A percentile compares a stretch with the other conserved stretches of the same genome.
Evolutionary conservation across 2,329 filamentous ascomycete species (phyloP).

Genomic region (Talaromyces verruculosus): DNA sequence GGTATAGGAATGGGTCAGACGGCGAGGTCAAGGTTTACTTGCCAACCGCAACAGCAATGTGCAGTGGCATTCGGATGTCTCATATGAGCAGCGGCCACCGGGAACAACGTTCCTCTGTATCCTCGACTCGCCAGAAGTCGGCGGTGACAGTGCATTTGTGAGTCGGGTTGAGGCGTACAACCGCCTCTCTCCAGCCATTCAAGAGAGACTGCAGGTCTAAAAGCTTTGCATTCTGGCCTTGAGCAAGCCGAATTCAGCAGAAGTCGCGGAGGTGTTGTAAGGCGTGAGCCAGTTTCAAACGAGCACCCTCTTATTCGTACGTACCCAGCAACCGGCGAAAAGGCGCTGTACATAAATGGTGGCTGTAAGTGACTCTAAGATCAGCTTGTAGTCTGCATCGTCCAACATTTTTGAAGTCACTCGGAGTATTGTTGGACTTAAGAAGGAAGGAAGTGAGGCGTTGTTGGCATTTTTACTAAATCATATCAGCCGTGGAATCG

Average conservation of each 20-base stretch:
- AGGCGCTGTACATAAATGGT: constrained; percentile 37
- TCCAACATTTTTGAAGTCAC: constrained; percentile 8
- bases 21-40: constrained; percentile 18
- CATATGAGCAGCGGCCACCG: constrained; percentile 33
- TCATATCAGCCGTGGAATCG: constrained; percentile 18
- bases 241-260: constrained; percentile 28
- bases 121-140: constrained; percentile 28
- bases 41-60: constrained; percentile 33
- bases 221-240: constrained; percentile 32
- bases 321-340: constrained; percentile 37
- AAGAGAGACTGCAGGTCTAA: constrained; percentile 33
- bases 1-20: constrained; percentile 16
- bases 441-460: constrained; percentile 44
- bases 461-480: constrained; percentile 42
- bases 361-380: constrained; percentile 31
- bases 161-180: constrained; percentile 33
- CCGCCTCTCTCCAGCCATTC: constrained; percentile 30
- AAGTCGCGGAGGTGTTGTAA: constrained; percentile 26
- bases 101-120: constrained; percentile 32
- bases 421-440: constrained; percentile 42
- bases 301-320: constrained; percentile 36
- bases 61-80: constrained; percentile 30
- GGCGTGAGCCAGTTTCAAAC: constrained; percentile 34
- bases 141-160: constrained; percentile 35
- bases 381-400: not conserved